A percentile compares a stretch with the other conserved stretches of the same genome.
Conservation (phyloP, 2,329 filamentous ascomycete genomes). For the Leptographium wingfieldii region DNA sequence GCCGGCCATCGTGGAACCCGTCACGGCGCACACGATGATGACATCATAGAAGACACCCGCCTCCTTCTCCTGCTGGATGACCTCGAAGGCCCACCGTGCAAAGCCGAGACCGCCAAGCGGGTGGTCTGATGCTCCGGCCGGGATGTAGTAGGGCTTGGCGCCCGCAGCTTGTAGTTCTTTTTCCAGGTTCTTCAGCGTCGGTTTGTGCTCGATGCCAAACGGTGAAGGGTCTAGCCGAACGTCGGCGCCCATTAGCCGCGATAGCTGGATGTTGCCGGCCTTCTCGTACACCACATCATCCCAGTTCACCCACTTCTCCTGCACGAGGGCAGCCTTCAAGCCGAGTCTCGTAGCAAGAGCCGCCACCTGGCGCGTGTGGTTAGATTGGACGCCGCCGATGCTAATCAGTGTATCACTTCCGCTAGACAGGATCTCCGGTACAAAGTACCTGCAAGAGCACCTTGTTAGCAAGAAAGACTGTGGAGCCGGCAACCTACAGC, state of each 20-base stretch:
- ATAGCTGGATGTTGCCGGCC: conserved; percentile 61
- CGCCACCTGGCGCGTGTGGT: conserved; percentile 56
- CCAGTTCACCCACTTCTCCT: conserved; percentile 59
- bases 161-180: conserved; percentile 13
- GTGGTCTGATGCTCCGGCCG: conserved; percentile 58
- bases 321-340: conserved; percentile 43
- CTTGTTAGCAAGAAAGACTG: background rate
- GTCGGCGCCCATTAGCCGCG: conserved; percentile 53
- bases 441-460: conserved; percentile 37
- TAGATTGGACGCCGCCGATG: conserved; percentile 57
- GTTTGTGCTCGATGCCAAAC: conserved; percentile 60
- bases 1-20: conserved; percentile 57
- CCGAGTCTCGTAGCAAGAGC: conserved; percentile 47
- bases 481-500: too few relatives aligned
- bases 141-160: conserved; percentile 57
- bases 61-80: conserved; percentile 48
- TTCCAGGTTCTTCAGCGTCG: conserved; percentile 44
- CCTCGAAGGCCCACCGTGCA: conserved; percentile 58
- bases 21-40: conserved; percentile 57
- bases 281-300: conserved; percentile 44
- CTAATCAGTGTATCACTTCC: conserved; percentile 50
- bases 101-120: conserved; percentile 58
- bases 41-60: conserved; percentile 54
- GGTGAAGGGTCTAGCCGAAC: conserved; percentile 44
- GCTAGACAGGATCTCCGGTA: conserved; percentile 46